phyloP scores from a whole-genome alignment of 1,139 yeast genomes.

The Taiozyma sp. region DNA sequence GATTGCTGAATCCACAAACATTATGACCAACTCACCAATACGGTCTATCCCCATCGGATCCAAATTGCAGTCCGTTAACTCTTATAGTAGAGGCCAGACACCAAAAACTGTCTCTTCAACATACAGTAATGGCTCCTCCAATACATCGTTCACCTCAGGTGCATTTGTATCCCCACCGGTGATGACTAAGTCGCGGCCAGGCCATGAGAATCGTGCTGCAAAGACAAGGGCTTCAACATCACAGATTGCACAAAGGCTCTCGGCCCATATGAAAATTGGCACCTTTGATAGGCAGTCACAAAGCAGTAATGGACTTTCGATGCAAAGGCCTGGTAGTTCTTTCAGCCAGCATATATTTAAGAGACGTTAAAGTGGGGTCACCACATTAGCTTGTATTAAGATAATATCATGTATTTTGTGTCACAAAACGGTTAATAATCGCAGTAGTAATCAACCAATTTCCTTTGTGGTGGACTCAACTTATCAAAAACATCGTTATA shows the following conservation, averaged over 20 bases:
- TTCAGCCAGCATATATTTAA: slow-evolving; percentile 7
- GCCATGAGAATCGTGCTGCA: slow-evolving; percentile 3
- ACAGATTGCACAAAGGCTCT: slow-evolving; percentile 18
- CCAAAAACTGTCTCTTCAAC: not conserved
- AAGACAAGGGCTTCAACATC: slow-evolving; percentile 18
- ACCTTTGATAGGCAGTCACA: slow-evolving; percentile 3
- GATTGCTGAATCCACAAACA: slow-evolving; percentile 21
- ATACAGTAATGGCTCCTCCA: slow-evolving; percentile 6
- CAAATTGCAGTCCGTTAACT: not conserved
- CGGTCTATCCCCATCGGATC: slow-evolving; percentile 1
- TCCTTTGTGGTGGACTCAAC: slow-evolving; percentile 32
- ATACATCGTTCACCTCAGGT: slow-evolving; percentile 8
- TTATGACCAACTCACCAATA: slow-evolving; percentile 10
- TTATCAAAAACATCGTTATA: slow-evolving; percentile 27
- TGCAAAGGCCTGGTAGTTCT: slow-evolving; percentile 16
- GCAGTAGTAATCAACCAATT: slow-evolving; percentile 34
- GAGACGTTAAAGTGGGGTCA: slow-evolving; percentile 3
- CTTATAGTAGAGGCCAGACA: not conserved
- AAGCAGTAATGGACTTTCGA: not conserved
- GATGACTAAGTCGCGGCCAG: not conserved
- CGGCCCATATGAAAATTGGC: slow-evolving; percentile 23
- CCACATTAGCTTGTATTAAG: not conserved
- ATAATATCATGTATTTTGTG: not conserved
- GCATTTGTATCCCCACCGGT: slow-evolving; percentile 1
- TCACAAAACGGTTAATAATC: slow-evolving; percentile 8